Evolutionary conservation across 768 basidiomycete species (phyloP).

Genomic region (Russula ochroleuca): DNA sequence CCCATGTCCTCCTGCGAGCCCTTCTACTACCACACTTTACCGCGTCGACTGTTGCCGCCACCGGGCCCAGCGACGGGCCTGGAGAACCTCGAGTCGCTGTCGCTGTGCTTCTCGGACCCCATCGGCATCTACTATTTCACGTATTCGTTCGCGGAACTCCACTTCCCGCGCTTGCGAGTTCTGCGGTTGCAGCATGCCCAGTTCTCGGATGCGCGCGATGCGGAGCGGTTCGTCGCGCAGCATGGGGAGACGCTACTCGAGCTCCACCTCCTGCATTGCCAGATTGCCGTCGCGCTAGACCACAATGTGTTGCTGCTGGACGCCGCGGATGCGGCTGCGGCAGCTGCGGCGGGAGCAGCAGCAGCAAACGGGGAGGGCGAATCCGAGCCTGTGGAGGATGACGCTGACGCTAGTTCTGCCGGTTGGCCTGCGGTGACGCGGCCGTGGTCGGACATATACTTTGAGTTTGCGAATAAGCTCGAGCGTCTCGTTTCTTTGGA

Average conservation of each 20-base stretch:
- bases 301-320: neutral
- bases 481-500: conserved; percentile 13
- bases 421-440: conserved; percentile 14
- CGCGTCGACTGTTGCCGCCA: neutral
- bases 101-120: conserved; percentile 15
- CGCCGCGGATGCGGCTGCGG: neutral
- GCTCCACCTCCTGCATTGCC: conserved; percentile 15
- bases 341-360: too few species aligned
- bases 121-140: conserved; percentile 10
- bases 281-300: conserved; percentile 12
- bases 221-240: conserved; percentile 13
- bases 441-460: conserved; percentile 17
- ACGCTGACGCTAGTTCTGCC: neutral
- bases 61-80: neutral
- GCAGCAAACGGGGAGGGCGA: neutral
- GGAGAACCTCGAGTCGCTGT: conserved; percentile 13
- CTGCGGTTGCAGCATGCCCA: conserved; percentile 18
- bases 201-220: conserved; percentile 18
- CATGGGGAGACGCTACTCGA: conserved; percentile 14
- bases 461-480: conserved; percentile 6
- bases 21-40: conserved; percentile 14
- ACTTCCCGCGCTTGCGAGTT: conserved; percentile 15
- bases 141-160: conserved; percentile 9
- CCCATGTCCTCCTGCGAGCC: conserved; percentile 17
- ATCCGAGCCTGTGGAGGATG: neutral